Conservation (phyloP, 225 moss, liverwort and hornwort species). For the Pseudoscleropodium purum region DNA sequence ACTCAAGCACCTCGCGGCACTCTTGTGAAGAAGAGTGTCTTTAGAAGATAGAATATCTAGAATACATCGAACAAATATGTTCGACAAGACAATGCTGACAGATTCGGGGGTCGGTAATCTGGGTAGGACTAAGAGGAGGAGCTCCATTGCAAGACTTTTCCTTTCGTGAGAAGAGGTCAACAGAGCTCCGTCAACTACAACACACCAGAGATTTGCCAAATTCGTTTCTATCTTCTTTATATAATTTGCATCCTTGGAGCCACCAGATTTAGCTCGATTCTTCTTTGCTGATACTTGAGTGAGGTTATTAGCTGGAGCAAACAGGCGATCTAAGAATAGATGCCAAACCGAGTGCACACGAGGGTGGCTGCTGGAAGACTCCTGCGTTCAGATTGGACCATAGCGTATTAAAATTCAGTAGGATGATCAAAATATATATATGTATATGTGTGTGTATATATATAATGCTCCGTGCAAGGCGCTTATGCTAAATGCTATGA, state of each 20-base stretch:
- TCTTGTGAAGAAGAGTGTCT: conserved; percentile 62
- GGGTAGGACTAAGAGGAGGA: conserved; percentile 61
- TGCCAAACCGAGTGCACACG: conserved; percentile 85
- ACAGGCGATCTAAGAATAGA: conserved; percentile 45
- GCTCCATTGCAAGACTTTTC: conserved; percentile 90
- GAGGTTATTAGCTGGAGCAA: conserved; percentile 16
- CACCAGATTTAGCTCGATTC: conserved; percentile 34
- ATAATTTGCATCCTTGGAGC: conserved; percentile 9
- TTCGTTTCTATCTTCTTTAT: conserved; percentile 28
- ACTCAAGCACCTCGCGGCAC: conserved; percentile 63
- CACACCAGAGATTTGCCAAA: conserved; percentile 58
- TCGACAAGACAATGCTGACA: conserved; percentile 52
- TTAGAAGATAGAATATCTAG: conserved; percentile 54
- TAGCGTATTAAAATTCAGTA: background rate
- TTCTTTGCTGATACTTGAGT: conserved; percentile 31
- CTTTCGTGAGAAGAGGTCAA: conserved; percentile 88
- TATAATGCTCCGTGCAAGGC: background rate
- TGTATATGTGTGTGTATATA: no score
- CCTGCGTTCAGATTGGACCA: conserved; percentile 31
- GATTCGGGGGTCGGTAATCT: conserved; percentile 55
- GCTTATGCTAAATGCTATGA: background rate
- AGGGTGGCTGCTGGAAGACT: conserved; percentile 81
- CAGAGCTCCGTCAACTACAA: conserved; percentile 61
- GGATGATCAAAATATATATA: background rate
- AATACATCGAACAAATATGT: conserved; percentile 62